A percentile compares a stretch with the other conserved stretches of the same genome.
These are phyloP conservation scores for Mrakia blollopis DNA, from an alignment of 768 basidiomycete species.

Conservation along the genomic window DNA sequence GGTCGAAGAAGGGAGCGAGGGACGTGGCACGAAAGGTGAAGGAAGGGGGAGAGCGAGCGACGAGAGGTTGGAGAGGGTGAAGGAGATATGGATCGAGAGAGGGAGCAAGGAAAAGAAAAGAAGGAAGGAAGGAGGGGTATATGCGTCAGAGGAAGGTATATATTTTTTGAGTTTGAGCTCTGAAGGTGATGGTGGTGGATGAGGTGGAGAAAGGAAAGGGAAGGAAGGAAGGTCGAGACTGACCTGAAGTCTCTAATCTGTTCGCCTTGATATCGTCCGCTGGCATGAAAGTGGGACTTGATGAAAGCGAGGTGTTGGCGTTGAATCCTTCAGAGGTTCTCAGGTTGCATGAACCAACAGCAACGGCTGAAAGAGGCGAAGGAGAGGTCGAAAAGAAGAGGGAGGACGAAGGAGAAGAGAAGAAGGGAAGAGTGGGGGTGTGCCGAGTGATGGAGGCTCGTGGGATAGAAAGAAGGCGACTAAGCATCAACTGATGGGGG, in stretches of 20 bases:
- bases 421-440: neutral
- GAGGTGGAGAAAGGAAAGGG: neutral
- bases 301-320: neutral
- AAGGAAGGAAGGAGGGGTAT: neutral
- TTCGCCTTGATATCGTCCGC: conserved; percentile 11
- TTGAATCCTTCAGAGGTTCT: neutral
- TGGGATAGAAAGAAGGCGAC: neutral
- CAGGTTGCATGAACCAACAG: neutral
- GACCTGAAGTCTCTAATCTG: conserved; percentile 16
- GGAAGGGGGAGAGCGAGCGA: neutral
- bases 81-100: neutral
- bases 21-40: neutral
- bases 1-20: neutral
- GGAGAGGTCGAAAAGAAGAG: neutral
- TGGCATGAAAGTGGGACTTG: conserved; percentile 8
- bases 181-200: too few species aligned
- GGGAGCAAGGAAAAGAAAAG: neutral
- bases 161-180: too few species aligned
- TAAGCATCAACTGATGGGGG: conserved; percentile 1
- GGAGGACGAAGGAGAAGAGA: neutral
- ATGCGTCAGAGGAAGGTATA: neutral
- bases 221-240: neutral
- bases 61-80: neutral
- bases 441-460: neutral
- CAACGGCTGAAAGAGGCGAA: neutral